phyloP scores from a whole-genome alignment of 2,329 filamentous ascomycete species.

The Colletotrichum sp. region DNA sequence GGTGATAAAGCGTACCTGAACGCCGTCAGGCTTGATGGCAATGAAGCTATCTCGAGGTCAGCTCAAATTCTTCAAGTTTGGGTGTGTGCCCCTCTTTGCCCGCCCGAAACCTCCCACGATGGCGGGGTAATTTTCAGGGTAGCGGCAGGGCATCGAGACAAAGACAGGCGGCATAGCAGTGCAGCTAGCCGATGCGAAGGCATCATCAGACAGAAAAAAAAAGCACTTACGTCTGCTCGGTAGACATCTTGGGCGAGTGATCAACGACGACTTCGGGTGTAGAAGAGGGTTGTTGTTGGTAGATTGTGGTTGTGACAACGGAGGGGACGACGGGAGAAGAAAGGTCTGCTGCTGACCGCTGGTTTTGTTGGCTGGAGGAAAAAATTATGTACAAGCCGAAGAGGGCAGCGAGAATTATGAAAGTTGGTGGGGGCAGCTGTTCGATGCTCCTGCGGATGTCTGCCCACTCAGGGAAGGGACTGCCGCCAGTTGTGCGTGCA shows the following conservation, averaged over 20 bases:
- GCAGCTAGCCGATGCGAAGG: background rate
- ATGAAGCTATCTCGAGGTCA: slow-evolving; percentile 76
- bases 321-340: slow-evolving; percentile 26
- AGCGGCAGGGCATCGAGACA: background rate
- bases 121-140: slow-evolving; percentile 34
- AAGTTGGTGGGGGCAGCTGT: slow-evolving; percentile 50
- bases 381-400: slow-evolving; percentile 40
- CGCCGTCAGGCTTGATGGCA: slow-evolving; percentile 99
- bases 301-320: slow-evolving; percentile 20
- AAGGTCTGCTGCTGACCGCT: slow-evolving; percentile 24
- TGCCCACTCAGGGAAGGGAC: slow-evolving; percentile 6
- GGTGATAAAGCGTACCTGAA: slow-evolving; percentile 73
- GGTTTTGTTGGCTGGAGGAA: slow-evolving; percentile 30
- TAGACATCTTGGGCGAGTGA: slow-evolving; percentile 65
- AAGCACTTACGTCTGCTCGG: slow-evolving; percentile 83
- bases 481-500: background rate
- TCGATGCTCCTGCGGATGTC: slow-evolving; percentile 32
- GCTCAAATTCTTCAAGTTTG: background rate
- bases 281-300: slow-evolving; percentile 26
- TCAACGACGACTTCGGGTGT: slow-evolving; percentile 24
- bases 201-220: slow-evolving; percentile 22
- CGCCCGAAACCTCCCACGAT: slow-evolving; percentile 24
- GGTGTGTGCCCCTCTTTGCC: slow-evolving; percentile 15
- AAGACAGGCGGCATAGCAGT: background rate
- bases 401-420: slow-evolving; percentile 42